Evolutionary conservation across 2,329 filamentous ascomycete species (phyloP).

Genomic region (Colletotrichum coccodes): DNA sequence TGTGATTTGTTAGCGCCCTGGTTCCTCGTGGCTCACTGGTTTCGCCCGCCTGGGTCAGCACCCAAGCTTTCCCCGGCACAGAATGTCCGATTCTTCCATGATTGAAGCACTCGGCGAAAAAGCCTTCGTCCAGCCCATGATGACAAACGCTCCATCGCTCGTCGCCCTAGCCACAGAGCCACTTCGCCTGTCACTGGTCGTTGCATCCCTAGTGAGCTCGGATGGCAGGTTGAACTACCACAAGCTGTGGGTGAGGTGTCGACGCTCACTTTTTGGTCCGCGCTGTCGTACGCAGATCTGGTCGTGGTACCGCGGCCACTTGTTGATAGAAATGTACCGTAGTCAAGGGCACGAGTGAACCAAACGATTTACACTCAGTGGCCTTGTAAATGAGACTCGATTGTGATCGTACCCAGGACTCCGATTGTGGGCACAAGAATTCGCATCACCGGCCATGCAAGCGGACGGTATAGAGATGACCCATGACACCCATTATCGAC

Average conservation of each 20-base stretch:
- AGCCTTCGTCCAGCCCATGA: neutral
- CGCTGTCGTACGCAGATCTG: neutral
- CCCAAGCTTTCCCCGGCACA: conserved; percentile 11
- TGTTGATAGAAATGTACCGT: too few species aligned
- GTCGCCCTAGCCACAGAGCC: neutral
- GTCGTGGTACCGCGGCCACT: too few species aligned
- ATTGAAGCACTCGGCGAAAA: neutral
- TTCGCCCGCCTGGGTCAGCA: neutral
- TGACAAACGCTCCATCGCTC: neutral
- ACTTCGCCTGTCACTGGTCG: neutral
- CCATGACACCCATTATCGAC: conserved; percentile 1
- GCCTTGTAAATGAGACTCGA: neutral
- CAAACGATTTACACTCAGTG: too few species aligned
- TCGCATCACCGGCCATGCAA: neutral
- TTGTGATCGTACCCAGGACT: neutral
- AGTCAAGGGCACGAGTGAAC: neutral
- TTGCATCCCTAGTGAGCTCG: conserved; percentile 23
- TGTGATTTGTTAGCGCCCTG: conserved; percentile 6
- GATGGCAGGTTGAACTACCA: conserved; percentile 11
- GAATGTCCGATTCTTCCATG: neutral
- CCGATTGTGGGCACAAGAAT: neutral
- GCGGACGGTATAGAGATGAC: neutral
- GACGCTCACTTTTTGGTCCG: neutral
- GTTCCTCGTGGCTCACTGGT: conserved; percentile 4
- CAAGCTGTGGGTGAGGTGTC: neutral